Evolutionary conservation across 2,329 filamentous ascomycete species (phyloP).

Genomic region (Fusarium nodosum): DNA sequence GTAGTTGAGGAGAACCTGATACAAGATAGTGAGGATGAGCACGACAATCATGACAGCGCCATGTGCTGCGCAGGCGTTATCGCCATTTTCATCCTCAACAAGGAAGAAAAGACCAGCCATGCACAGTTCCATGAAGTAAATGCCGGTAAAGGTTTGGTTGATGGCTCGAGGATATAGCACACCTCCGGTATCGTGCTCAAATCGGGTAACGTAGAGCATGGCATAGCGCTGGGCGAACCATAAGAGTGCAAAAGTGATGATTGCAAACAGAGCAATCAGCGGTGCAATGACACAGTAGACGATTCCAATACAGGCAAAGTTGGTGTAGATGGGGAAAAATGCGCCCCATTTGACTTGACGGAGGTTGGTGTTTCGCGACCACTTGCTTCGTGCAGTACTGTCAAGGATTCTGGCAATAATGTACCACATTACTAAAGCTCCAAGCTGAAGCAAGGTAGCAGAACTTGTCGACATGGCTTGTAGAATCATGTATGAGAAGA

Average conservation of each 20-base stretch:
- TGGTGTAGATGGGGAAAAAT: slow-evolving; percentile 97
- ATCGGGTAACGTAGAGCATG: slow-evolving; percentile 93
- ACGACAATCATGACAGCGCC: slow-evolving; percentile 87
- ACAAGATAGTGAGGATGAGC: slow-evolving; percentile 77
- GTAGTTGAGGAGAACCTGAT: slow-evolving; percentile 83
- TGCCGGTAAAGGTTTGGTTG: slow-evolving; percentile 93
- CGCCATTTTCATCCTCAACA: slow-evolving; percentile 67
- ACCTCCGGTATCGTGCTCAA: slow-evolving; percentile 90
- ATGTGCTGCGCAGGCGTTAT: slow-evolving; percentile 76
- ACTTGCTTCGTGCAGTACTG: slow-evolving; percentile 85
- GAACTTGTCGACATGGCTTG: slow-evolving; percentile 93
- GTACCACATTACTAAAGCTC: slow-evolving; percentile 84
- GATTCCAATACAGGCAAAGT: slow-evolving; percentile 91
- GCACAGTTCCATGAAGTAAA: slow-evolving; percentile 95
- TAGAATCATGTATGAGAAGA: slow-evolving; percentile 98
- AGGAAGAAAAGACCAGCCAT: slow-evolving; percentile 93
- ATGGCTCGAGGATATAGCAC: slow-evolving; percentile 92
- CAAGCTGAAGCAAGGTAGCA: slow-evolving; percentile 86
- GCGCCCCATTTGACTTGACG: slow-evolving; percentile 88
- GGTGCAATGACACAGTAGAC: slow-evolving; percentile 92
- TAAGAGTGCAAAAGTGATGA: slow-evolving; percentile 90
- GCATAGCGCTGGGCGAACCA: slow-evolving; percentile 98
- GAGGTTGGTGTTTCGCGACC: slow-evolving; percentile 83
- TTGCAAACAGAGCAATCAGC: slow-evolving; percentile 91
- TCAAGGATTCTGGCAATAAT: slow-evolving; percentile 84